phyloP scores from a whole-genome alignment of 208 protist species.

The Trypanosomatidae sp. region DNA sequence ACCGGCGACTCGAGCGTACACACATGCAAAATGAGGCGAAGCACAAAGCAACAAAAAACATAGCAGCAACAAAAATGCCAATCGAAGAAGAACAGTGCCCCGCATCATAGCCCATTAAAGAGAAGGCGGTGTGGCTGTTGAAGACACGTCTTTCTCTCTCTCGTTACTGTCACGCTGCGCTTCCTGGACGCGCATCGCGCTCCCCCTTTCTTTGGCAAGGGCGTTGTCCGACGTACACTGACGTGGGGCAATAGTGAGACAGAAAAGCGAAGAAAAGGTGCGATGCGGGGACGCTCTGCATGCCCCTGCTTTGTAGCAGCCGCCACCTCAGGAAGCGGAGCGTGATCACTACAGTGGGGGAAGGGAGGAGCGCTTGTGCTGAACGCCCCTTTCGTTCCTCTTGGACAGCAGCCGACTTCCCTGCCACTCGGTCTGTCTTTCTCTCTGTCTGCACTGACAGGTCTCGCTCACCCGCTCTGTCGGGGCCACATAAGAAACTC shows the following conservation, averaged over 20 bases:
- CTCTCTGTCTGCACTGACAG: not conserved
- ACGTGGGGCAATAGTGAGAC: not conserved
- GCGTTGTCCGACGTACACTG: not conserved
- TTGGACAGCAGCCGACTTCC: not conserved
- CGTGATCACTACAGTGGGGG: not conserved
- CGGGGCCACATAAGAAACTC: not conserved
- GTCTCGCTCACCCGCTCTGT: not conserved
- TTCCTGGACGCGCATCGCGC: not conserved
- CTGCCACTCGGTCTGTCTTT: not conserved
- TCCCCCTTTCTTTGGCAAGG: not conserved
- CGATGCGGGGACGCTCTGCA: not conserved
- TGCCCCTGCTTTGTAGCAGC: not conserved
- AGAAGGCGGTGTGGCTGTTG: not conserved
- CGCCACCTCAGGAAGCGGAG: not conserved
- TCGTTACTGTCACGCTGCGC: not conserved
- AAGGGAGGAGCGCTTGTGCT: not conserved
- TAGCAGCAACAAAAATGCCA: slow-evolving; percentile 8
- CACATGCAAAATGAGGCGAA: not conserved
- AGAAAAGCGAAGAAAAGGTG: not conserved
- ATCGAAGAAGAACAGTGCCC: slow-evolving; percentile 13
- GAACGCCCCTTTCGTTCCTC: not conserved
- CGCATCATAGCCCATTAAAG: not conserved
- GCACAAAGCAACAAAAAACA: not conserved
- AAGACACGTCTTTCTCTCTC: not conserved
- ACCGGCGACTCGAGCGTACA: not conserved